Conservation (phyloP, 2,329 filamentous ascomycete species). For the Fusarium kyushuense region DNA sequence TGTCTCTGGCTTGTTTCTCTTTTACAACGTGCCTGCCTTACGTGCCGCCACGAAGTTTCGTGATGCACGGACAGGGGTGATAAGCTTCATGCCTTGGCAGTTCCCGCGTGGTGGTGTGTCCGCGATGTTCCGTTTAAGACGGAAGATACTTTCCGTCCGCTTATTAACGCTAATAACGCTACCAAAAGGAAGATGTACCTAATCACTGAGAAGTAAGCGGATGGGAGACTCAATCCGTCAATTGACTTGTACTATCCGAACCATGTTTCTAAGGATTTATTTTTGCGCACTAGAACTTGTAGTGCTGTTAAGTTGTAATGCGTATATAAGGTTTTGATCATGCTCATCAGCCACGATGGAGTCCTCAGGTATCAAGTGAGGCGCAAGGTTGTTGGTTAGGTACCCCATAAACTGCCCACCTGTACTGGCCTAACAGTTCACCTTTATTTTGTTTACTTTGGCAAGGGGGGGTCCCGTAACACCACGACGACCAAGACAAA, state of each 20-base stretch:
- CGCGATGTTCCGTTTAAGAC: conserved; percentile 33
- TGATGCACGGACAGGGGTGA: conserved; percentile 19
- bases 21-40: conserved; percentile 33
- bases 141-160: conserved; percentile 6
- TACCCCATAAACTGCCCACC: conserved; percentile 34
- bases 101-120: background rate
- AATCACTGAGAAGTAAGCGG: background rate
- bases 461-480: conserved; percentile 42
- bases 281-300: background rate
- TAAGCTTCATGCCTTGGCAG: conserved; percentile 30
- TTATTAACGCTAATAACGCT: background rate
- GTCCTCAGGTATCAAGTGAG: conserved; percentile 38
- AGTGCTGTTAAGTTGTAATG: background rate
- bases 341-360: conserved; percentile 17
- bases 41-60: conserved; percentile 21
- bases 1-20: conserved; percentile 24
- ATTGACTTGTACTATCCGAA: background rate
- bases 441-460: conserved; percentile 52
- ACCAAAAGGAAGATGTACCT: background rate
- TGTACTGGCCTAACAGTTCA: conserved; percentile 2
- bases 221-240: background rate
- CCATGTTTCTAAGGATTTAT: background rate
- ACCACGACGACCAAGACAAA: conserved; percentile 44
- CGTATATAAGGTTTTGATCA: background rate
- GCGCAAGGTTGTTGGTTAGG: background rate